phyloP scores from a whole-genome alignment of 768 basidiomycete genomes.

The Amylocystis lapponica region DNA sequence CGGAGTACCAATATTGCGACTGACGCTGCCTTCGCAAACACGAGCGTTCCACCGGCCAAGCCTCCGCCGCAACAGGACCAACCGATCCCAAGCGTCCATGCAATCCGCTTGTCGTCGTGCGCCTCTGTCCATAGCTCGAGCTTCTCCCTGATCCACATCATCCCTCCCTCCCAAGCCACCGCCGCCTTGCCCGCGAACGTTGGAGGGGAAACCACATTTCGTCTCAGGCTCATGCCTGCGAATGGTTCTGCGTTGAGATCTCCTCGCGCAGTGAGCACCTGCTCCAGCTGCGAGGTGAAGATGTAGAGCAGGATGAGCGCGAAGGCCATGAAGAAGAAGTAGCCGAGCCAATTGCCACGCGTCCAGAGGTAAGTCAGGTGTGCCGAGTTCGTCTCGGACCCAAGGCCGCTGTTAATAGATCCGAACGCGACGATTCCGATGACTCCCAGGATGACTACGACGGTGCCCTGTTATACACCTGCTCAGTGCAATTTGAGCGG shows the following conservation, averaged over 20 bases:
- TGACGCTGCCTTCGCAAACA: constrained; percentile 75
- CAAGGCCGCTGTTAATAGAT: constrained; percentile 76
- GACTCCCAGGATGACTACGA: constrained; percentile 78
- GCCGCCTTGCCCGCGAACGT: constrained; percentile 30
- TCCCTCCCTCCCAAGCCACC: constrained; percentile 38
- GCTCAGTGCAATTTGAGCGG: not conserved
- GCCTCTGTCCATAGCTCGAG: constrained; percentile 73
- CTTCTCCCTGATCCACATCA: constrained; percentile 51
- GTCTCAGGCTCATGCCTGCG: constrained; percentile 32
- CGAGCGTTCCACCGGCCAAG: constrained; percentile 82
- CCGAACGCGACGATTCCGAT: constrained; percentile 87
- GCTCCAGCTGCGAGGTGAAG: constrained; percentile 67
- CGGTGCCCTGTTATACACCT: constrained; percentile 67
- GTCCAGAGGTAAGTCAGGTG: constrained; percentile 84
- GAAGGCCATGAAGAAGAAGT: constrained; percentile 75
- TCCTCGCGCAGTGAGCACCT: constrained; percentile 60
- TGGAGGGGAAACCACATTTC: constrained; percentile 6
- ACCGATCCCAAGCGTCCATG: constrained; percentile 88
- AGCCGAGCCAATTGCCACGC: constrained; percentile 84
- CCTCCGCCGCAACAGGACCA: constrained; percentile 95
- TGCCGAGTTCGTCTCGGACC: constrained; percentile 61
- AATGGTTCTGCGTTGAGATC: constrained; percentile 63
- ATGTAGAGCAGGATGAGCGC: constrained; percentile 62
- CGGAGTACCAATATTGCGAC: constrained; percentile 23
- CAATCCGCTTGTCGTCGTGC: constrained; percentile 79